phyloP scores from a whole-genome alignment of 352 stramenopile genomes.

The Globisporangium spinosum region DNA sequence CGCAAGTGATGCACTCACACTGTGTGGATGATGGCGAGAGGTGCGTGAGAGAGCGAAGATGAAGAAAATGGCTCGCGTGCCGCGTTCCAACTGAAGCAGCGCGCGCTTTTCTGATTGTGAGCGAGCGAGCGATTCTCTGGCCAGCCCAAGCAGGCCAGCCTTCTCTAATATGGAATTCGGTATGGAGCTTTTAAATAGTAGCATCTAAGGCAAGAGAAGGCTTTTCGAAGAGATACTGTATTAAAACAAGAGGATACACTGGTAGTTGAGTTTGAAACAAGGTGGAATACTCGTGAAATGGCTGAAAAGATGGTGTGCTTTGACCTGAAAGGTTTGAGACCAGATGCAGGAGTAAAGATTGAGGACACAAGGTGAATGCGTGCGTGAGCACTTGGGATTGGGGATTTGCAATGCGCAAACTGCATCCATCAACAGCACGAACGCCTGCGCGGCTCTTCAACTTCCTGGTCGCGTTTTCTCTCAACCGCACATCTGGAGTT shows the following conservation, averaged over 20 bases:
- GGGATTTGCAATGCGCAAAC: neutral
- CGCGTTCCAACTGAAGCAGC: slow-evolving; percentile 11
- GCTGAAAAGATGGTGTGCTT: neutral
- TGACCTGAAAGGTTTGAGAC: neutral
- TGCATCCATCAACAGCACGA: neutral
- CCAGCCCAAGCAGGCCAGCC: neutral
- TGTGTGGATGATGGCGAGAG: neutral
- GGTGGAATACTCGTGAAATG: neutral
- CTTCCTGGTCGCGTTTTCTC: neutral
- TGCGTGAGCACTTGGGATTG: neutral
- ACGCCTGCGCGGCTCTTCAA: neutral
- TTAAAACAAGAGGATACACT: neutral
- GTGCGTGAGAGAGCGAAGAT: neutral
- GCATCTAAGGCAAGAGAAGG: neutral
- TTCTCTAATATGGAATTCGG: neutral
- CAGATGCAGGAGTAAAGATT: neutral
- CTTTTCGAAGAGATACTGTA: neutral
- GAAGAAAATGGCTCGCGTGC: neutral
- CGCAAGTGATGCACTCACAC: neutral
- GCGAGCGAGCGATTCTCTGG: neutral
- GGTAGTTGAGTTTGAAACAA: neutral
- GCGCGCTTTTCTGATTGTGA: slow-evolving; percentile 4
- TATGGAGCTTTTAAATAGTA: neutral
- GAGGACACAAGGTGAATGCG: neutral
- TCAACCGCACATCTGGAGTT: neutral